Percentiles rank a stretch among this genome's conserved stretches.
phyloP scores from a whole-genome alignment of 2,329 filamentous ascomycete genomes.

The Monosporascus sp. region DNA sequence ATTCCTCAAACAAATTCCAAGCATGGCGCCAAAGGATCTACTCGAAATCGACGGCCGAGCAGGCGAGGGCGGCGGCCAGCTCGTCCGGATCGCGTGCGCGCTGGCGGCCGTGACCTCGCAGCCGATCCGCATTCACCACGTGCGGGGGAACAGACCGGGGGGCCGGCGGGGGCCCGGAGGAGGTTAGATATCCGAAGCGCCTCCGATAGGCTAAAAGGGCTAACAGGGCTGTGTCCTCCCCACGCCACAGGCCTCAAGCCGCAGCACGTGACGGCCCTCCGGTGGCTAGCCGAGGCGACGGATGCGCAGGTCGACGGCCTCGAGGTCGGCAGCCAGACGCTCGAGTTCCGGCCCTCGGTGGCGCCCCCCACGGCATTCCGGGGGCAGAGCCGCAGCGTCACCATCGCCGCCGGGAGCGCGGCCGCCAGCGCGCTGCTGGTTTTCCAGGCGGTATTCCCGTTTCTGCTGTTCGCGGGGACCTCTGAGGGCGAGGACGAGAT shows the following conservation, averaged over 20 bases:
- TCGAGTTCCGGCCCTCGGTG: slow-evolving; percentile 41
- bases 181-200: background rate
- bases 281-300: slow-evolving; percentile 48
- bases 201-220: no score
- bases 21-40: slow-evolving; percentile 11
- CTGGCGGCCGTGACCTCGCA: slow-evolving; percentile 51
- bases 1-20: background rate
- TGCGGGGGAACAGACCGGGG: slow-evolving; percentile 48
- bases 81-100: slow-evolving; percentile 51
- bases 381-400: slow-evolving; percentile 34
- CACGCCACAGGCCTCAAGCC: slow-evolving; percentile 48
- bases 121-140: slow-evolving; percentile 47
- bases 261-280: slow-evolving; percentile 54
- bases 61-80: slow-evolving; percentile 58
- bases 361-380: slow-evolving; percentile 31
- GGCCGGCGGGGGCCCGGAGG: slow-evolving; percentile 26
- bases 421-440: slow-evolving; percentile 53
- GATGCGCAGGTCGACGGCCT: slow-evolving; percentile 46
- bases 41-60: slow-evolving; percentile 50
- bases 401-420: slow-evolving; percentile 42
- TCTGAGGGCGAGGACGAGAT: slow-evolving; percentile 40
- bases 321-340: slow-evolving; percentile 42
- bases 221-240: slow-evolving; percentile 2
- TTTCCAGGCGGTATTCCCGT: slow-evolving; percentile 56
- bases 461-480: slow-evolving; percentile 48